Base-by-base conservation (phyloP, 352 stramenopile species). In the Thalassiosira livingstoniorum region DNA sequence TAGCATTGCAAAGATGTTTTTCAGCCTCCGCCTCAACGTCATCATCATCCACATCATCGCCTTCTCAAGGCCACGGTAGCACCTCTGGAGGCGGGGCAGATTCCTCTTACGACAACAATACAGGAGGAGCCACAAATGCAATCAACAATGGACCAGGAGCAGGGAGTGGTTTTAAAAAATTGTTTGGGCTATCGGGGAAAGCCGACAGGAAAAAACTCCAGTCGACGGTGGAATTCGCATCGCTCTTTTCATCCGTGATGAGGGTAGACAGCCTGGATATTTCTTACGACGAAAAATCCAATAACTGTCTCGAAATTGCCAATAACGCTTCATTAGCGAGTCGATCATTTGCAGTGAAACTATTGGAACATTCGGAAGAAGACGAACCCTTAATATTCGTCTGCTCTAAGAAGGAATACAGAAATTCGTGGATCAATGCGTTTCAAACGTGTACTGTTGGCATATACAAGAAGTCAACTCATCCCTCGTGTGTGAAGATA, bases 291-390 rank as follows among this genome's bases (percentile, higher is more conserved):
- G 39, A 68, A n/a, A n/a, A n/a, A n/a, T n/a, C n/a, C n/a, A n/a
- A n/a, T n/a, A n/a, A n/a, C n/a, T n/a, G n/a, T n/a, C n/a, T n/a
- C n/a, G n/a, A n/a, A n/a, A n/a, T n/a, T n/a, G n/a, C n/a, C n/a
- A n/a, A n/a, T n/a, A n/a, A n/a, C n/a, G n/a, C n/a, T n/a, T n/a
- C n/a, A n/a, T n/a, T n/a, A n/a, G n/a, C n/a, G n/a, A n/a, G n/a
- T n/a, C n/a, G n/a, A n/a, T 72, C 71, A 18, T 72, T 79, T 61
- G 51, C 60, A 15, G 37, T 79, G 27, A 73, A 60, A n/a, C 27
- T 72, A 18, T 35, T 68, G 27, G 62, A 79, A 15, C n/a, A n/a
- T n/a, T n/a, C n/a, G n/a, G 21, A 54, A 18, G 15, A 57, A 63
- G 43, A 72, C 27, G 72, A 68, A 37, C 62, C 72, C 27, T 57